phyloP scores from a whole-genome alignment of 306 rosid genomes.

The Prunus dulcis region DNA sequence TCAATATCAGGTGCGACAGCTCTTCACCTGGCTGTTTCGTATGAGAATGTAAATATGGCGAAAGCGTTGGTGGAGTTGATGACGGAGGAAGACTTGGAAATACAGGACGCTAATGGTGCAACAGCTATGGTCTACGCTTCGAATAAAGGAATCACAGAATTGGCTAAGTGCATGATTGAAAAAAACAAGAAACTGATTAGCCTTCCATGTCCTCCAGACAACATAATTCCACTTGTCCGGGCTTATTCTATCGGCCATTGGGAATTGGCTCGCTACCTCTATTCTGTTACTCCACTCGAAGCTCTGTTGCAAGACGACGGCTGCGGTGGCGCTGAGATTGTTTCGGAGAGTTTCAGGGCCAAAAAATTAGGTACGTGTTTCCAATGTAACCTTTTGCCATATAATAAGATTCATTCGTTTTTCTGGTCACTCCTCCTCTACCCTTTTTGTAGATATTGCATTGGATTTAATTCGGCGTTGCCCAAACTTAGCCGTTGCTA shows the following conservation, averaged over 20 bases:
- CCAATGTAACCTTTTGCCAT: neutral
- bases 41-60: neutral
- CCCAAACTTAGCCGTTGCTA: neutral
- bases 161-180: neutral
- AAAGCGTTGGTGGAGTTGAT: neutral
- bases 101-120: neutral
- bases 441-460: neutral
- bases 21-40: neutral
- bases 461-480: neutral
- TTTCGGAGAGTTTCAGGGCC: neutral
- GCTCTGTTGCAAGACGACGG: neutral
- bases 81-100: neutral
- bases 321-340: neutral
- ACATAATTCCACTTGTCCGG: neutral
- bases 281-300: neutral
- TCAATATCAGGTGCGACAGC: neutral
- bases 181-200: neutral
- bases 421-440: no score
- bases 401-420: neutral
- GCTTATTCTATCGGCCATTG: neutral
- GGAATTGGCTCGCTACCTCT: constrained; percentile 18
- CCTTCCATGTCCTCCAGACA: no score
- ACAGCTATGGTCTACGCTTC: neutral
- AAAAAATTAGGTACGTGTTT: neutral
- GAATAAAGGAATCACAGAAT: neutral